Conservation (phyloP, 495 filamentous ascomycete species). For the Penicillium turbatum region DNA sequence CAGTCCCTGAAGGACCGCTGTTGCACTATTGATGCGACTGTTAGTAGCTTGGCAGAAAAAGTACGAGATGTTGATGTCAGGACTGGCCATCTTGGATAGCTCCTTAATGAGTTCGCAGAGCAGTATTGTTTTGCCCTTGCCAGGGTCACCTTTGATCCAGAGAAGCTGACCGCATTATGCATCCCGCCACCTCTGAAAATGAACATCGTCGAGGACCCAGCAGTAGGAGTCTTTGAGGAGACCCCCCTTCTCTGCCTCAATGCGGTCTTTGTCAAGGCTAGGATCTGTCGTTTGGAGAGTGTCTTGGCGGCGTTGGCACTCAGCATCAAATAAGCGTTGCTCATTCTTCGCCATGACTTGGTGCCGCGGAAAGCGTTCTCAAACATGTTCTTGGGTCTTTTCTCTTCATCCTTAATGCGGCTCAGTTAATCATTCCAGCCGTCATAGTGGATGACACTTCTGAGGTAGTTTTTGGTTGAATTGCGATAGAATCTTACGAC, state of each 20-base stretch:
- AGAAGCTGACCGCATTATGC: slow-evolving; percentile 6
- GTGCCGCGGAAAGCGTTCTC: too few relatives aligned
- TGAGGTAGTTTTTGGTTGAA: too few relatives aligned
- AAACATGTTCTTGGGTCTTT: too few relatives aligned
- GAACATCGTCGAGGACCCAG: slow-evolving; percentile 39
- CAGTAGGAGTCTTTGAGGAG: slow-evolving; percentile 36
- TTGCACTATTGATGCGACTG: slow-evolving; percentile 31
- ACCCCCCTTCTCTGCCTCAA: slow-evolving; percentile 23
- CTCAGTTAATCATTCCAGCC: too few relatives aligned
- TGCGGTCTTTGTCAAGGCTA: slow-evolving; percentile 33
- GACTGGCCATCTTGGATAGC: slow-evolving; percentile 12
- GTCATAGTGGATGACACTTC: too few relatives aligned
- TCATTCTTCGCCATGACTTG: too few relatives aligned
- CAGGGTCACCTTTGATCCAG: slow-evolving; percentile 25
- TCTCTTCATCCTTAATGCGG: too few relatives aligned
- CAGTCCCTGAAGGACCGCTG: slow-evolving; percentile 37
- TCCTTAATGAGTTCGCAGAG: slow-evolving; percentile 39
- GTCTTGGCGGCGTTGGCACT: too few relatives aligned
- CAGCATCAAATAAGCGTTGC: too few relatives aligned
- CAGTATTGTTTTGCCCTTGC: slow-evolving; percentile 37
- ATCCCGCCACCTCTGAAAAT: slow-evolving; percentile 24
- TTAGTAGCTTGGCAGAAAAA: slow-evolving; percentile 46
- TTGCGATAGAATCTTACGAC: too few relatives aligned
- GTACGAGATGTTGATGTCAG: slow-evolving; percentile 26
- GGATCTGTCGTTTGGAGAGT: too few relatives aligned